phyloP scores from a whole-genome alignment of 768 basidiomycete genomes.

The Mycena floridula region DNA sequence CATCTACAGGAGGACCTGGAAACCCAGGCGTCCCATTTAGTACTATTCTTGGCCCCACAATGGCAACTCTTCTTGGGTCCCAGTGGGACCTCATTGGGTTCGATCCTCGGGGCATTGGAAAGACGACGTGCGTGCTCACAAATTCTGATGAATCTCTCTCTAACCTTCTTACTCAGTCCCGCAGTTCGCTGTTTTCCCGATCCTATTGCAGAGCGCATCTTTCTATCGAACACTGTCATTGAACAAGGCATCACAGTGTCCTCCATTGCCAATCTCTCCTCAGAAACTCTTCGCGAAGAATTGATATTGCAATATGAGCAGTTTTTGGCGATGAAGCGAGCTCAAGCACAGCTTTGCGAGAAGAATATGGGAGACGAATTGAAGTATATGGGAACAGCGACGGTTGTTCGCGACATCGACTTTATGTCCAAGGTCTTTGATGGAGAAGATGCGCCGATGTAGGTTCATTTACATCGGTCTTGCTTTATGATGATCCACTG shows the following conservation, averaged over 20 bases:
- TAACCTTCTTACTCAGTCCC: constrained; percentile 7
- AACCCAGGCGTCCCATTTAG: constrained; percentile 16
- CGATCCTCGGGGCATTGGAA: constrained; percentile 20
- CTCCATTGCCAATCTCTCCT: constrained; percentile 7
- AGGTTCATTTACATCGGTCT: not conserved
- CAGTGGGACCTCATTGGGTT: constrained; percentile 23
- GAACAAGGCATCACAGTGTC: constrained; percentile 16
- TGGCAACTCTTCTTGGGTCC: constrained; percentile 17
- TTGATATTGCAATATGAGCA: constrained; percentile 12
- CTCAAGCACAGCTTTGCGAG: constrained; percentile 12
- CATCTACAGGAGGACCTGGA: constrained; percentile 17
- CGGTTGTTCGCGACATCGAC: constrained; percentile 18
- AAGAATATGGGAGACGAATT: constrained; percentile 17
- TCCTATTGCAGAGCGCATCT: constrained; percentile 4
- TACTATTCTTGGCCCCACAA: not conserved
- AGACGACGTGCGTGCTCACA: constrained; percentile 11
- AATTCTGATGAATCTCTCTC: not conserved
- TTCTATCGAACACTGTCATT: constrained; percentile 16
- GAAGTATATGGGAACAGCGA: constrained; percentile 17
- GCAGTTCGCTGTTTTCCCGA: constrained; percentile 12
- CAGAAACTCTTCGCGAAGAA: constrained; percentile 7
- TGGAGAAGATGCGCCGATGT: constrained; percentile 16
- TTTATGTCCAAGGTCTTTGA: constrained; percentile 16
- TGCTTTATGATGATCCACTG: not conserved
- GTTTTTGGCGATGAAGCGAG: constrained; percentile 15